These are phyloP conservation scores for Aspergillus ellipticus DNA, from an alignment of 495 filamentous ascomycete species.

Conservation along the genomic window DNA sequence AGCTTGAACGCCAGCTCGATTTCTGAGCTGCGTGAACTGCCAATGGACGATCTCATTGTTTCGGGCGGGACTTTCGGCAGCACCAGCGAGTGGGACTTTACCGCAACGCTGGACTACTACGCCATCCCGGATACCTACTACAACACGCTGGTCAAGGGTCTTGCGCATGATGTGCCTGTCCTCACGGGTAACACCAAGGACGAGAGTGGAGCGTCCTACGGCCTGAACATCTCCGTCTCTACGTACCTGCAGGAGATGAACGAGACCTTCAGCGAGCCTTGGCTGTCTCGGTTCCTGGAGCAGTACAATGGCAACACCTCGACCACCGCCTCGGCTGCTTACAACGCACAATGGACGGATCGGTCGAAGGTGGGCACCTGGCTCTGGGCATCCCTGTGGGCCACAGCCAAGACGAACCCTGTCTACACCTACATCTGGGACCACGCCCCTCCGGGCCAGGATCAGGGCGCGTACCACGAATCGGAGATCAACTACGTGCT, in stretches of 20 bases:
- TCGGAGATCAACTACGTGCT: slow-evolving; percentile 20
- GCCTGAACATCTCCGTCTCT: slow-evolving; percentile 1
- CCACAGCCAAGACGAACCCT: not conserved
- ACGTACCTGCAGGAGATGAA: slow-evolving; percentile 3
- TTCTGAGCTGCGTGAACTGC: not conserved
- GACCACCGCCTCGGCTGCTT: not conserved
- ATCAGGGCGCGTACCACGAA: slow-evolving; percentile 14
- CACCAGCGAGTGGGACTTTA: not conserved
- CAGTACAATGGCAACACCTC: slow-evolving; percentile 5
- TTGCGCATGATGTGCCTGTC: slow-evolving; percentile 2
- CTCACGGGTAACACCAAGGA: slow-evolving; percentile 8
- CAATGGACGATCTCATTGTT: not conserved
- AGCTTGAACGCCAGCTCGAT: not conserved
- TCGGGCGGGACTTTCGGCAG: not conserved
- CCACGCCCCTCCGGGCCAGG: slow-evolving; percentile 15
- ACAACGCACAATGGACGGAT: slow-evolving; percentile 10
- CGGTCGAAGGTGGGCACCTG: slow-evolving; percentile 11
- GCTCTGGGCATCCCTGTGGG: slow-evolving; percentile 7
- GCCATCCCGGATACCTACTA: slow-evolving; percentile 4
- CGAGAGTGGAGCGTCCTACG: slow-evolving; percentile 8
- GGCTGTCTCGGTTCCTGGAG: not conserved
- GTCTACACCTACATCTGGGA: slow-evolving; percentile 15
- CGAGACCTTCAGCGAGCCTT: slow-evolving; percentile 1
- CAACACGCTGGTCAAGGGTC: slow-evolving; percentile 1
- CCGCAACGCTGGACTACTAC: slow-evolving; percentile 1